These are phyloP conservation scores for Bondarzewia mesenterica DNA, from an alignment of 1,284 basidiomycete genomes.

Conservation along the genomic window DNA sequence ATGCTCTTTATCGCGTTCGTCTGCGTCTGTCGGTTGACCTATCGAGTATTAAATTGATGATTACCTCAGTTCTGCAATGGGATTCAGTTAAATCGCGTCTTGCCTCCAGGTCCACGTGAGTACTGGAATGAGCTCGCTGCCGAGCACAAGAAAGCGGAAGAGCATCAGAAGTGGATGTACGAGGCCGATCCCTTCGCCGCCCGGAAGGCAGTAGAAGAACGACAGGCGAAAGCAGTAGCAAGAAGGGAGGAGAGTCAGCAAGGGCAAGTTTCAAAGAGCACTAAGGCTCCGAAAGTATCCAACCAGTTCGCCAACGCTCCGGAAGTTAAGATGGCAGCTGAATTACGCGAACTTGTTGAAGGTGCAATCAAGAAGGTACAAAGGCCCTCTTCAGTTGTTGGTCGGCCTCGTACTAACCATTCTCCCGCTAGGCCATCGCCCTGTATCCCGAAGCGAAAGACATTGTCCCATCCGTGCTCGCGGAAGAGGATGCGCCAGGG, in stretches of 20 bases:
- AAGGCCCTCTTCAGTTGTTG: constrained; percentile 6
- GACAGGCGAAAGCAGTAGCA: constrained; percentile 49
- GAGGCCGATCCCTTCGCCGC: constrained; percentile 80
- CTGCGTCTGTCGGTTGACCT: neutral
- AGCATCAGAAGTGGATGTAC: constrained; percentile 81
- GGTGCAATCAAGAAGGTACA: constrained; percentile 72
- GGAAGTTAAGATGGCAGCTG: constrained; percentile 81
- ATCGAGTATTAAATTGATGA: constrained; percentile 1
- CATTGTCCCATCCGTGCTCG: constrained; percentile 34
- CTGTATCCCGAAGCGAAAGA: constrained; percentile 47
- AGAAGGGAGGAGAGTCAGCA: constrained; percentile 28
- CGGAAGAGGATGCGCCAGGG: constrained; percentile 33
- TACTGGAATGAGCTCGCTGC: constrained; percentile 76
- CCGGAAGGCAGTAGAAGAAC: constrained; percentile 53
- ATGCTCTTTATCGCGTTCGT: constrained; percentile 80
- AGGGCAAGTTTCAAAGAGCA: constrained; percentile 5
- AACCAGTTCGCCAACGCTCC: constrained; percentile 60
- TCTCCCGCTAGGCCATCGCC: constrained; percentile 35
- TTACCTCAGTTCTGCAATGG: constrained; percentile 65
- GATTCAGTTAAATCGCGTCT: constrained; percentile 65
- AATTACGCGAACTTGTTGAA: constrained; percentile 77
- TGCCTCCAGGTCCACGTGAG: constrained; percentile 77
- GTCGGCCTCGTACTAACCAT: neutral
- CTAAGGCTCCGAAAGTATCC: constrained; percentile 17
- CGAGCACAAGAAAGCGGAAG: constrained; percentile 60